A percentile compares a stretch with the other conserved stretches of the same genome.
phyloP scores from a whole-genome alignment of 164 flowering plant species.

The Annona squamosa region DNA sequence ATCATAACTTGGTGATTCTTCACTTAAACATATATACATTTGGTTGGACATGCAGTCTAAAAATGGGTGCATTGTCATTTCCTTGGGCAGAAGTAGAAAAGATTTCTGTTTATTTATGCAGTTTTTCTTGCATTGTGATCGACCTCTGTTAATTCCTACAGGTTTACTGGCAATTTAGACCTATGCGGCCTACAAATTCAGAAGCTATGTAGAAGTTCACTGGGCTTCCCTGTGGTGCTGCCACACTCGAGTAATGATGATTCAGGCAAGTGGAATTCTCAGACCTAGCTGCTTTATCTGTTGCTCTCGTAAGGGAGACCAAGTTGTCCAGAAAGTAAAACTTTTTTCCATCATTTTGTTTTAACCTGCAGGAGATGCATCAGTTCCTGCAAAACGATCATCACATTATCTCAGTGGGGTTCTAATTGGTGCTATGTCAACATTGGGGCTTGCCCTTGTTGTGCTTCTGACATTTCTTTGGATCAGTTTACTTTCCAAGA shows the following conservation, averaged over 20 bases:
- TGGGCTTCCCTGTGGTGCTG: slow-evolving; percentile 87
- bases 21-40: too few relatives aligned
- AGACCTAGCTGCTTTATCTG: too few relatives aligned
- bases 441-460: slow-evolving; percentile 47
- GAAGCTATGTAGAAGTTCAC: slow-evolving; percentile 67
- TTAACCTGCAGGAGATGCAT: slow-evolving; percentile 13
- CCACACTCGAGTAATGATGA: slow-evolving; percentile 69
- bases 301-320: background rate
- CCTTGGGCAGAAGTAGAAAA: background rate
- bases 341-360: background rate
- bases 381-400: slow-evolving; percentile 51
- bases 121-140: slow-evolving; percentile 55
- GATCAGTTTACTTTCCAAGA: slow-evolving; percentile 60
- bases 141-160: slow-evolving; percentile 10
- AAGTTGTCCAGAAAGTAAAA: background rate
- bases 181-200: slow-evolving; percentile 86
- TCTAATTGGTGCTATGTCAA: slow-evolving; percentile 71
- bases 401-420: slow-evolving; percentile 64
- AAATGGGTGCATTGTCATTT: too few relatives aligned
- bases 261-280: slow-evolving; percentile 38
- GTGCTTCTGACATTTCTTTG: slow-evolving; percentile 60
- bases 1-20: too few relatives aligned
- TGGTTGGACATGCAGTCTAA: too few relatives aligned
- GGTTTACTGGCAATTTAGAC: slow-evolving; percentile 84
- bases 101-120: slow-evolving; percentile 10